phyloP scores from a whole-genome alignment of 192 early-diverging fungal species.

The Geosiphon pyriformis region DNA sequence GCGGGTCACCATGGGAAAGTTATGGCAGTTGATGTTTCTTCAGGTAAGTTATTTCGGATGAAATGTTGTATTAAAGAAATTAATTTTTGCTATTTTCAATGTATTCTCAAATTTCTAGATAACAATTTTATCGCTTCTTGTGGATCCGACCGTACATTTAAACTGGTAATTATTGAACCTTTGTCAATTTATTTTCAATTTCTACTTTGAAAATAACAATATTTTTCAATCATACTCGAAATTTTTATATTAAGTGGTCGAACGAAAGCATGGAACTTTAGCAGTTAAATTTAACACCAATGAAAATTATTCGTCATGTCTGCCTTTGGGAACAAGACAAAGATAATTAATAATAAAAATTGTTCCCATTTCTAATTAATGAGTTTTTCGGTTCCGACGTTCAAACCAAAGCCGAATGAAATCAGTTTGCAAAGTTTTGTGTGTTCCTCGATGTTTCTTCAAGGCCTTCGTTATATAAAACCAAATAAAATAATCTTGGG shows the following conservation, averaged over 20 bases:
- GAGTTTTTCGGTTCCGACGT: no score
- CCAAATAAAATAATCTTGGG: no score
- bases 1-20: constrained; percentile 88
- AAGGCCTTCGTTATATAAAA: no score
- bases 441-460: no score
- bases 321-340: no score
- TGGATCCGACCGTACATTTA: constrained; percentile 92
- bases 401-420: no score
- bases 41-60: no score
- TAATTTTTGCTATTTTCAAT: constrained; percentile 22
- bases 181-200: not conserved
- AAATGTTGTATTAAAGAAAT: constrained; percentile 5
- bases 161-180: constrained; percentile 62
- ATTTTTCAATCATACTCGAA: not conserved
- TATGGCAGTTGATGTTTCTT: constrained; percentile 78
- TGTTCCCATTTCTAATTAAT: no score
- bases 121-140: constrained; percentile 80
- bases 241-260: not conserved
- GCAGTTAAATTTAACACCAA: no score
- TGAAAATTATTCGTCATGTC: no score
- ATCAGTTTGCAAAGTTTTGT: no score
- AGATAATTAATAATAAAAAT: no score
- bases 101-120: constrained; percentile 40
- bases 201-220: not conserved
- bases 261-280: constrained; percentile 15